Evolutionary conservation across 2,329 filamentous ascomycete genomes (phyloP).

Genomic region (Cytospora paraplurivora): DNA sequence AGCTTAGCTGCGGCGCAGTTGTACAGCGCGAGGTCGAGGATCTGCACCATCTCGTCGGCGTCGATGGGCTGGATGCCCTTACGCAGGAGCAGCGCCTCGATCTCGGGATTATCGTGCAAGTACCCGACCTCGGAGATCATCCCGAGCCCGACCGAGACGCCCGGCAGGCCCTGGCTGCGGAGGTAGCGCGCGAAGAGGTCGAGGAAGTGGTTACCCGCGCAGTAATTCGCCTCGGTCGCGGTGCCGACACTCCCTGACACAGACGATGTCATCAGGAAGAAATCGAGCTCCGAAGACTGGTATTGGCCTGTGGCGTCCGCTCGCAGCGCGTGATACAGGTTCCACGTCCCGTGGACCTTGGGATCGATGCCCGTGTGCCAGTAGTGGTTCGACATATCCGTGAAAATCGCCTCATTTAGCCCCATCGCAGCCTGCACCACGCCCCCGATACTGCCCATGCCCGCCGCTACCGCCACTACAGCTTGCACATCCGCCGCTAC

Average conservation of each 20-base stretch:
- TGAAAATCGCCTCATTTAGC: neutral
- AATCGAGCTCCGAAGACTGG: too few species aligned
- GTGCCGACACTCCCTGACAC: conserved; percentile 34
- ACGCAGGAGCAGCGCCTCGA: conserved; percentile 40
- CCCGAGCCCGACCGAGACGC: conserved; percentile 41
- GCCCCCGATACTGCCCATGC: conserved; percentile 29
- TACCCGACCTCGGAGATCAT: conserved; percentile 36
- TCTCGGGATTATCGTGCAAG: conserved; percentile 39
- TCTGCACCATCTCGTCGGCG: conserved; percentile 37
- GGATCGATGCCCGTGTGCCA: conserved; percentile 33
- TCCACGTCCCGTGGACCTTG: conserved; percentile 44
- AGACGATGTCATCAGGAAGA: conserved; percentile 41
- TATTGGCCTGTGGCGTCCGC: too few species aligned
- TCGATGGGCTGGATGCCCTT: conserved; percentile 41
- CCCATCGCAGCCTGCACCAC: conserved; percentile 8
- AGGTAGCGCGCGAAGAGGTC: conserved; percentile 40
- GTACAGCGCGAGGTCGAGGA: conserved; percentile 35
- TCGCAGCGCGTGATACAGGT: conserved; percentile 42
- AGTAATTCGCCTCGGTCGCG: conserved; percentile 38
- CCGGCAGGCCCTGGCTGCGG: conserved; percentile 36
- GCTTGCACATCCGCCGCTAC: conserved; percentile 42
- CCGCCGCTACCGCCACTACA: conserved; percentile 39
- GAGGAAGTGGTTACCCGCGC: conserved; percentile 41
- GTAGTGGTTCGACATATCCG: neutral
- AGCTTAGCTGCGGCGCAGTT: too few species aligned